Conservation (phyloP, 257 asterid species). For the Eucommia ulmoides region DNA sequence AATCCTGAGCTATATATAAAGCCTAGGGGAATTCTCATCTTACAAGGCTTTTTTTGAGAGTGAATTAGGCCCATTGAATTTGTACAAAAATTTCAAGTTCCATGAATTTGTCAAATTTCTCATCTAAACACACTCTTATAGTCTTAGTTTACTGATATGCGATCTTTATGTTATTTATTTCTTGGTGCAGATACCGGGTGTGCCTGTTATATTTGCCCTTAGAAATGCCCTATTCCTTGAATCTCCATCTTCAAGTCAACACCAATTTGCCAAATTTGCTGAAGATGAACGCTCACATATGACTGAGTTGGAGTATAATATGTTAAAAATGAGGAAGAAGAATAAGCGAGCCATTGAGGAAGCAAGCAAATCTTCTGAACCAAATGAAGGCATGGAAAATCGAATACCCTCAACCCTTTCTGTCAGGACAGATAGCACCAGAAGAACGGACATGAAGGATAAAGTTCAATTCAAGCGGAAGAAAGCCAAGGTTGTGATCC, state of each 20-base stretch:
- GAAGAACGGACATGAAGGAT: constrained; percentile 19
- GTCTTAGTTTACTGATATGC: too few species aligned
- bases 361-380: constrained; percentile 35
- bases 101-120: too few species aligned
- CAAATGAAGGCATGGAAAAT: constrained; percentile 21
- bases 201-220: constrained; percentile 64
- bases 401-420: constrained; percentile 14
- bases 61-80: too few species aligned
- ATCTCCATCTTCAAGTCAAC: constrained; percentile 64
- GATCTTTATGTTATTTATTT: neutral
- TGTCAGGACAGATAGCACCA: constrained; percentile 12
- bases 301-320: constrained; percentile 50
- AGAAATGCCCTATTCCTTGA: constrained; percentile 77
- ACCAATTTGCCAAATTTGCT: constrained; percentile 46
- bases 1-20: too few species aligned
- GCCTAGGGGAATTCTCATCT: too few species aligned
- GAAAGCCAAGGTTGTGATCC: constrained; percentile 34
- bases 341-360: constrained; percentile 22
- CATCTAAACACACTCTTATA: too few species aligned
- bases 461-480: constrained; percentile 38
- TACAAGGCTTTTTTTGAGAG: too few species aligned
- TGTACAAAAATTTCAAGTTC: too few species aligned
- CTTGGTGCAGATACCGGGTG: constrained; percentile 71
- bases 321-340: constrained; percentile 30
- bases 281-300: constrained; percentile 70